Percentiles rank a stretch among this genome's conserved stretches.
These are phyloP conservation scores for Strigomonas oncopelti DNA, from an alignment of 208 protist species.

Conservation along the genomic window DNA sequence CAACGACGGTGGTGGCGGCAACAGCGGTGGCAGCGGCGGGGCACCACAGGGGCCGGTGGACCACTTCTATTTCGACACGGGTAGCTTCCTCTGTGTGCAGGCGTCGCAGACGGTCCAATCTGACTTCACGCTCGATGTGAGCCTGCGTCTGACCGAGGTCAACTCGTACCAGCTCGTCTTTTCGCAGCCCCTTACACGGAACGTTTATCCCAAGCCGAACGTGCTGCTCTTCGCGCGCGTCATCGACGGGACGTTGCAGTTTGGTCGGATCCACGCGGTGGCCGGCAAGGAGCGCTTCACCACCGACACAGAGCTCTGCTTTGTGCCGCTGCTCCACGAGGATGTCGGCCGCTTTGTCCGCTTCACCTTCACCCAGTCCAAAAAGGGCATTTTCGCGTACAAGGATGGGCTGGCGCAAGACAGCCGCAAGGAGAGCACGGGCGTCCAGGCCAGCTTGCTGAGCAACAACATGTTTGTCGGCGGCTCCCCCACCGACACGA, in stretches of 20 bases:
- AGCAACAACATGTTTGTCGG: slow-evolving; percentile 64
- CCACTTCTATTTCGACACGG: not conserved
- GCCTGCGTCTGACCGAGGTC: slow-evolving; percentile 45
- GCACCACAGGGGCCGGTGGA: not conserved
- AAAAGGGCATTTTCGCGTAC: slow-evolving; percentile 52
- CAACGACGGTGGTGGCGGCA: too few relatives aligned
- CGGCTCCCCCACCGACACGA: slow-evolving; percentile 36
- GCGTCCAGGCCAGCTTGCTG: slow-evolving; percentile 31
- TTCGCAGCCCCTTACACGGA: slow-evolving; percentile 34
- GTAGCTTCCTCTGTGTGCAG: slow-evolving; percentile 59
- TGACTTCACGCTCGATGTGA: slow-evolving; percentile 73
- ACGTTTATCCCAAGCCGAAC: not conserved
- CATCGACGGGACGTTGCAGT: slow-evolving; percentile 38
- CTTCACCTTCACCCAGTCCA: slow-evolving; percentile 73
- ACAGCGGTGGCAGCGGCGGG: not conserved
- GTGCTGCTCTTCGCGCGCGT: slow-evolving; percentile 45
- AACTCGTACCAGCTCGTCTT: slow-evolving; percentile 67
- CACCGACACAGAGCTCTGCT: not conserved
- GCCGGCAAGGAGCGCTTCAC: slow-evolving; percentile 15
- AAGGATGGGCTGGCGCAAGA: slow-evolving; percentile 53
- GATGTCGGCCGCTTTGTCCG: slow-evolving; percentile 55
- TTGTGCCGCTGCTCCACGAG: slow-evolving; percentile 9
- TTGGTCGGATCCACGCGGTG: slow-evolving; percentile 41
- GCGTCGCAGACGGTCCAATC: slow-evolving; percentile 29
- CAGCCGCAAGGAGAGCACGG: slow-evolving; percentile 25